These are phyloP conservation scores for Russula sp. DNA, from an alignment of 768 basidiomycete species.

Conservation along the genomic window DNA sequence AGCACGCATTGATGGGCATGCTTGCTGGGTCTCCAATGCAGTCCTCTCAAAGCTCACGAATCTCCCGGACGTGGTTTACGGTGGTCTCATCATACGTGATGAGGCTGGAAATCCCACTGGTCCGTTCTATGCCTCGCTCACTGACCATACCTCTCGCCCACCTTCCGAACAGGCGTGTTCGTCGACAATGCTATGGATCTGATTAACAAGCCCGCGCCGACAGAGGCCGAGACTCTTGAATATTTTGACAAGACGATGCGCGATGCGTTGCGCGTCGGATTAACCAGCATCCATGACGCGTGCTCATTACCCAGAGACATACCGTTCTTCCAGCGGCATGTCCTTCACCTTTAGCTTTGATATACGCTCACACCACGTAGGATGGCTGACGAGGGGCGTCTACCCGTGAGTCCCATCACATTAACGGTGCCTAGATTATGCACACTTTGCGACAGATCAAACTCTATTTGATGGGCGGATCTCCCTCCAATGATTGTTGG, in stretches of 20 bases:
- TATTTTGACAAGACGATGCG: slow-evolving; percentile 58
- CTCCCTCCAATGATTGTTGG: slow-evolving; percentile 30
- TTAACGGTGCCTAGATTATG: background rate
- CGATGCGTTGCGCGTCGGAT: slow-evolving; percentile 68
- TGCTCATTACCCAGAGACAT: slow-evolving; percentile 42
- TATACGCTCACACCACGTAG: slow-evolving; percentile 32
- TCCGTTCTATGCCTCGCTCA: slow-evolving; percentile 22
- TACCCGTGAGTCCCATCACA: slow-evolving; percentile 48
- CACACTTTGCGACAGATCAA: slow-evolving; percentile 37
- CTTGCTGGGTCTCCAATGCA: slow-evolving; percentile 74
- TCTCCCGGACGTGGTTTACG: slow-evolving; percentile 57
- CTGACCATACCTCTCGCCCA: background rate
- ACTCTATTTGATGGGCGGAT: slow-evolving; percentile 53
- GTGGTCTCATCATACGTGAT: slow-evolving; percentile 68
- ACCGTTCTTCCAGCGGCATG: slow-evolving; percentile 58
- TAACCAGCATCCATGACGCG: slow-evolving; percentile 89
- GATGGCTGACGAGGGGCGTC: slow-evolving; percentile 54
- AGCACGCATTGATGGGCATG: slow-evolving; percentile 75
- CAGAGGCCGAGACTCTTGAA: slow-evolving; percentile 44
- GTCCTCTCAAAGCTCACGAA: slow-evolving; percentile 57
- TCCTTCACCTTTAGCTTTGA: slow-evolving; percentile 9
- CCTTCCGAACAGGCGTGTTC: slow-evolving; percentile 47
- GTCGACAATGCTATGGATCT: slow-evolving; percentile 85
- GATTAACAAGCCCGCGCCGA: slow-evolving; percentile 58
- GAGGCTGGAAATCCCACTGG: slow-evolving; percentile 60